Evolutionary conservation across 2,329 filamentous ascomycete genomes (phyloP).

Genomic region (Thyridium curvatum): DNA sequence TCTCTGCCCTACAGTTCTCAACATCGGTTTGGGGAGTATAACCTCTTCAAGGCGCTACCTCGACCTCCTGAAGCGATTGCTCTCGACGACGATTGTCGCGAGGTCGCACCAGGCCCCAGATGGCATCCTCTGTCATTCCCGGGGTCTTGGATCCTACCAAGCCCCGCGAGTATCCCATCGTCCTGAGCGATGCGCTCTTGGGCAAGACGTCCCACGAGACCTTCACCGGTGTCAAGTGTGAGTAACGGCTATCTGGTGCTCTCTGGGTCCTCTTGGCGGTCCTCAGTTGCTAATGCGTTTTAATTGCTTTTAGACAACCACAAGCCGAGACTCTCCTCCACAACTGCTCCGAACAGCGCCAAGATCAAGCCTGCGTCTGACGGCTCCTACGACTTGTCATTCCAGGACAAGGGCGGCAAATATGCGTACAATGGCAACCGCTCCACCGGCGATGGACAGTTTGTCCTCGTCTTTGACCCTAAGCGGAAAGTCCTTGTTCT

Average conservation of each 20-base stretch:
- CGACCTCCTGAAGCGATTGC: too few species aligned
- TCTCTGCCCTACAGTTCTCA: too few species aligned
- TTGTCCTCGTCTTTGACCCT: slow-evolving; percentile 71
- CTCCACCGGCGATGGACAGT: slow-evolving; percentile 49
- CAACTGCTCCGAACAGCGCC: slow-evolving; percentile 39
- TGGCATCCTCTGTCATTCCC: neutral
- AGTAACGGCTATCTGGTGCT: slow-evolving; percentile 12
- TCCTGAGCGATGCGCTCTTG: slow-evolving; percentile 56
- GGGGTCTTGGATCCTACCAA: slow-evolving; percentile 52
- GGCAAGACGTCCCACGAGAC: slow-evolving; percentile 50
- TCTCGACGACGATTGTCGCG: too few species aligned
- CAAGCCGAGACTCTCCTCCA: slow-evolving; percentile 46
- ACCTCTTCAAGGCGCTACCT: too few species aligned
- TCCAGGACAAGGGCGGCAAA: slow-evolving; percentile 46
- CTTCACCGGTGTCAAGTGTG: slow-evolving; percentile 57
- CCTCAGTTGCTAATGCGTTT: slow-evolving; percentile 8
- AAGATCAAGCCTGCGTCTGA: slow-evolving; percentile 46
- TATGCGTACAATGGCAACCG: slow-evolving; percentile 57
- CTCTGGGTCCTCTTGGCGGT: neutral
- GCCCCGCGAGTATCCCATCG: slow-evolving; percentile 53
- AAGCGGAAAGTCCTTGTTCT: slow-evolving; percentile 70
- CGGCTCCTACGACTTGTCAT: slow-evolving; percentile 49
- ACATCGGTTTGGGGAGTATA: too few species aligned
- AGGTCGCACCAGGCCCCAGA: neutral
- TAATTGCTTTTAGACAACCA: slow-evolving; percentile 47